Percentiles rank a stretch among this genome's conserved stretches.
phyloP scores from a whole-genome alignment of 441 rosid genomes.

The Dalechampia spathulata region DNA sequence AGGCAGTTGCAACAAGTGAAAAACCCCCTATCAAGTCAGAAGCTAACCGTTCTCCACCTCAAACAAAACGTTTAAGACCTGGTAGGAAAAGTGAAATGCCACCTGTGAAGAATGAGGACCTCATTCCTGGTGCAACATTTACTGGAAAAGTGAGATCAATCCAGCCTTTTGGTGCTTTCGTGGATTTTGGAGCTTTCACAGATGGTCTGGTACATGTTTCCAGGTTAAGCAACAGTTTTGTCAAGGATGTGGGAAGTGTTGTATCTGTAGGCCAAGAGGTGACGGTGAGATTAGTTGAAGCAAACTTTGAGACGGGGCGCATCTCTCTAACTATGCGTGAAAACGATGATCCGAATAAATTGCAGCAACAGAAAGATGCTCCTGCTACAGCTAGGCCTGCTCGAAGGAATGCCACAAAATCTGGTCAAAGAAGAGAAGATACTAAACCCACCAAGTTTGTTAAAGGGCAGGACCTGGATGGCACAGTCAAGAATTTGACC shows the following conservation, averaged over 20 bases:
- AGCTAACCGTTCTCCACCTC: conserved; percentile 32
- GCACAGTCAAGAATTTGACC: conserved; percentile 69
- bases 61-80: conserved; percentile 42
- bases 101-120: conserved; percentile 49
- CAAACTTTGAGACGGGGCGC: conserved; percentile 61
- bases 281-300: conserved; percentile 73
- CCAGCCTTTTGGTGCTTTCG: conserved; percentile 94
- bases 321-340: conserved; percentile 83
- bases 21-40: conserved; percentile 24
- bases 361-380: conserved; percentile 34
- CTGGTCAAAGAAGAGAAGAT: conserved; percentile 44
- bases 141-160: conserved; percentile 87
- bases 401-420: conserved; percentile 38
- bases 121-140: conserved; percentile 67
- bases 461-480: conserved; percentile 75
- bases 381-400: conserved; percentile 34
- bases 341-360: conserved; percentile 35
- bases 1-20: conserved; percentile 28
- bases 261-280: conserved; percentile 96
- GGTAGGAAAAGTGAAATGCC: conserved; percentile 83
- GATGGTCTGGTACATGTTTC: conserved; percentile 96
- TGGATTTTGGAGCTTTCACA: conserved; percentile 88
- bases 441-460: conserved; percentile 47
- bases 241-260: conserved; percentile 75
- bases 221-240: conserved; percentile 64